Base-by-base conservation (phyloP, 495 filamentous ascomycete species). In the Neurospora sp. region DNA sequence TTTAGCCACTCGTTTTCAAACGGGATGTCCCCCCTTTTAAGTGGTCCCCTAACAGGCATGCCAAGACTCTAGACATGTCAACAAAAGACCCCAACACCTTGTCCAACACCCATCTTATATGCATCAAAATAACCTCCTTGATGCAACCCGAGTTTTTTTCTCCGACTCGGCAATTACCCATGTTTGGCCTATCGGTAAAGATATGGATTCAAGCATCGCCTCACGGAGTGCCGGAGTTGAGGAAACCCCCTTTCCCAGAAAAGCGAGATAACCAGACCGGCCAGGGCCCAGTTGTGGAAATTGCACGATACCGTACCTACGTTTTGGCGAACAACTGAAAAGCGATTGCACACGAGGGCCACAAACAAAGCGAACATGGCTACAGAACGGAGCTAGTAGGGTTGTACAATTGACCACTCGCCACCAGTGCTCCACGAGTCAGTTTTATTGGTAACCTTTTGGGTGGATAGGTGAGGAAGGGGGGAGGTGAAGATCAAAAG, bases 401-500 rank as follows among this genome's bases (percentile, higher is more conserved):
- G 54, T 66, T 66, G 31, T 18, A 66, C 54, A 66, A 66, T 66
- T 66, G 54, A 66, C 12, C 54, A 62, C 23, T 62, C 54, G 54
- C 54, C 54, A 66, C 54, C 27, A 16, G 27, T 66, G 14, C 54
- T 66, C 54, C 54, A 66, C 54, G 54, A 66, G 54, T 66, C 54
- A 66, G 54, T 66, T 66, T 35, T 18, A 66, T 66, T 66, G 54
- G 14, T 66, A 62, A 35, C 54, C 23, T 62, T 62, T 62, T 62
- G 23, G 14, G 54, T 62, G 54, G 54, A 66, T 2, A 66, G 14
- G 27, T 35, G 31, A 66, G 31, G 54, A 66, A 18, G 27, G 54
- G 54, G 54, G 54, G 54, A 66, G 54, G 54, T 66, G 54, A 66
- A 66, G 54, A 62, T 62, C 54, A 66, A 66, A 66, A 66, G 54